Conservation (phyloP, 768 basidiomycete species). For the Termitomyces heimii region DNA sequence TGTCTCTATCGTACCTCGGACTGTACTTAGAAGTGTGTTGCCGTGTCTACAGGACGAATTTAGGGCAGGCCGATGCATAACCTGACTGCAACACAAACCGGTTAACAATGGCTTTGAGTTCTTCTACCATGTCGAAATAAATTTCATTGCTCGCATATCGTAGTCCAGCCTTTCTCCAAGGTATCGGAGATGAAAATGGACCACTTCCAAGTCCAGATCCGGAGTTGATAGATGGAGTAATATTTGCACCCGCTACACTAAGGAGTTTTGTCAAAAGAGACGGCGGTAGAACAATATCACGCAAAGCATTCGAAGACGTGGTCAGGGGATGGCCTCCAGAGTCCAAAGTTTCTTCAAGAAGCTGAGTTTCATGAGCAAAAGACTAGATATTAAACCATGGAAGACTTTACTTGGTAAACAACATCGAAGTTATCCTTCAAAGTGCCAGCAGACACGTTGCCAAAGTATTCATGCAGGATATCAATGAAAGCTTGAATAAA, state of each 20-base stretch:
- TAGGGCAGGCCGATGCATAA: neutral
- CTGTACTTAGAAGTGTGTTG: constrained; percentile 54
- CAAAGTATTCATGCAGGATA: constrained; percentile 83
- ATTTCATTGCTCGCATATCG: constrained; percentile 87
- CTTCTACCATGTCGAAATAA: constrained; percentile 86
- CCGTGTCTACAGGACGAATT: constrained; percentile 47
- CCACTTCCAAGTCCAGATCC: constrained; percentile 38
- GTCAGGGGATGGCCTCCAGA: constrained; percentile 90
- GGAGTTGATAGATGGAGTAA: constrained; percentile 40
- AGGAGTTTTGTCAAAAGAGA: constrained; percentile 75
- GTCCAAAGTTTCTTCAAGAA: constrained; percentile 94
- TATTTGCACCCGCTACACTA: constrained; percentile 45
- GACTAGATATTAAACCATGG: neutral
- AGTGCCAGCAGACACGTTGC: constrained; percentile 70
- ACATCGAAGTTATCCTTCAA: constrained; percentile 92
- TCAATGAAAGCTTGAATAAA: constrained; percentile 84
- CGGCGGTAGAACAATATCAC: constrained; percentile 91
- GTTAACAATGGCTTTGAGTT: constrained; percentile 72
- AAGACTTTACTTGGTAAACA: constrained; percentile 71
- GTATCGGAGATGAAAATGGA: constrained; percentile 84
- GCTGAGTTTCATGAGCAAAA: constrained; percentile 32
- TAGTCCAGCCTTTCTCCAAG: constrained; percentile 85
- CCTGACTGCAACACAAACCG: constrained; percentile 38
- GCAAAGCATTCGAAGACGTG: constrained; percentile 82
- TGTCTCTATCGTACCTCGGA: constrained; percentile 74